Evolutionary conservation across 305 asterid genomes (phyloP), one percentile per base, ranked within the genome.

Genomic region (Salvia sclarea): DNA sequence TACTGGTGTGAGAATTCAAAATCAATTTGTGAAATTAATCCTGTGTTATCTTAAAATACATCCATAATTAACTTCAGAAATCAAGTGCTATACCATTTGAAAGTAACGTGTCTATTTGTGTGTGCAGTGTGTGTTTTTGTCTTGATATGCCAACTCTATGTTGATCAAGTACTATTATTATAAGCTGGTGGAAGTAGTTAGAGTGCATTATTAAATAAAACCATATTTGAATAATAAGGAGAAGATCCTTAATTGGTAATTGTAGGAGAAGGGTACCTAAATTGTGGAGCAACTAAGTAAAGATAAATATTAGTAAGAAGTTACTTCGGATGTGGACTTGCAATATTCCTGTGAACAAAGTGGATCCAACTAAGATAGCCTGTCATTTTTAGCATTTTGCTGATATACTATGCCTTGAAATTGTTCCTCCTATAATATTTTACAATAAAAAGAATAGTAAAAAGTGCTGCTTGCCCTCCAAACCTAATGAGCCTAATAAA

Each of bases 131-230:
- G 13, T 3, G 8, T 8, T 3, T 43, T 22, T 31, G 60, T 33
- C 22, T 20, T 65, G 49, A 33, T 13, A 12, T 64, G n/a, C 48
- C 33, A 35, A 48, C 20, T 37, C 14, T 14, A 7, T 67, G 45
- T 18, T 41, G 73, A 40, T 41, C 56, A 6, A 28, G 28, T 43
- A n/a, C 47, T 18, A 57, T 68, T 57, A 68, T 56, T 68, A 57
- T 33, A 20, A 44, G 59, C 18, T 57, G 66, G 74, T 69, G 31
- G 66, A 31, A 49, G 59, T 57, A 3, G 72, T 54, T 55, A 66
- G 72, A 24, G 47, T 28, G 28, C 44, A 41, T 61, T 28, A n/a
- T 4, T 9, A 57, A 55, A 40, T 38, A 53, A 14, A 41, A 2
- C 3, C 25, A 8, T 16, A 14, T 8, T 45, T 62, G 14, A 43